A percentile compares a stretch with the other conserved stretches of the same genome.
These are phyloP conservation scores for Hanseniaspora singularis DNA, from an alignment of 805 yeast genomes.

Conservation along the genomic window DNA sequence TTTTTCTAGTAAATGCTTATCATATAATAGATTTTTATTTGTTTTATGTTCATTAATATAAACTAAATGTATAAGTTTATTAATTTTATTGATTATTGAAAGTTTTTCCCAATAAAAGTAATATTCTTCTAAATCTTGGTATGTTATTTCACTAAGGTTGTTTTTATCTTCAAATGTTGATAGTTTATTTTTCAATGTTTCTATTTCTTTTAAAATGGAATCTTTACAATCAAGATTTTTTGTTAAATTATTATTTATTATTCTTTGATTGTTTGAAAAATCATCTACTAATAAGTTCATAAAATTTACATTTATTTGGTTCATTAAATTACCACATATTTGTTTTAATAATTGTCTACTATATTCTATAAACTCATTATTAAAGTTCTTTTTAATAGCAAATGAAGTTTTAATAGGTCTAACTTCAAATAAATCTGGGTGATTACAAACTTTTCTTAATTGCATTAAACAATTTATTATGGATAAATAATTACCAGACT, in stretches of 20 bases:
- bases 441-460: conserved; percentile 88
- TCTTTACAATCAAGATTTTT: background rate
- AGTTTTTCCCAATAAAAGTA: conserved; percentile 44
- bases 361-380: too few species aligned
- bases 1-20: conserved; percentile 41
- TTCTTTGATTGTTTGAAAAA: background rate
- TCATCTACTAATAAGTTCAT: conserved; percentile 44
- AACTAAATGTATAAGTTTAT: conserved; percentile 41
- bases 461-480: conserved; percentile 97
- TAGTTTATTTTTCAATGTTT: conserved; percentile 18
- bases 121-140: conserved; percentile 41
- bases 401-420: conserved; percentile 88
- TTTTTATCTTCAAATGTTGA: conserved; percentile 8
- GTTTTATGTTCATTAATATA: conserved; percentile 61
- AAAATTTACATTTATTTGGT: conserved; percentile 38
- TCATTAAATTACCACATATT: background rate
- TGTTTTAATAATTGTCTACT: too few species aligned
- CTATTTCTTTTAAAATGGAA: conserved; percentile 13
- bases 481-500: conserved; percentile 86
- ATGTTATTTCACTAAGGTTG: conserved; percentile 19
- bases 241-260: background rate
- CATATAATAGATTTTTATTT: conserved; percentile 52
- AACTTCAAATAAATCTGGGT: conserved; percentile 91
- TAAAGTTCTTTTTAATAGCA: conserved; percentile 56
- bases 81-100: conserved; percentile 42